These are phyloP conservation scores for Suillus discolor DNA, from an alignment of 768 basidiomycete genomes.

Conservation along the genomic window DNA sequence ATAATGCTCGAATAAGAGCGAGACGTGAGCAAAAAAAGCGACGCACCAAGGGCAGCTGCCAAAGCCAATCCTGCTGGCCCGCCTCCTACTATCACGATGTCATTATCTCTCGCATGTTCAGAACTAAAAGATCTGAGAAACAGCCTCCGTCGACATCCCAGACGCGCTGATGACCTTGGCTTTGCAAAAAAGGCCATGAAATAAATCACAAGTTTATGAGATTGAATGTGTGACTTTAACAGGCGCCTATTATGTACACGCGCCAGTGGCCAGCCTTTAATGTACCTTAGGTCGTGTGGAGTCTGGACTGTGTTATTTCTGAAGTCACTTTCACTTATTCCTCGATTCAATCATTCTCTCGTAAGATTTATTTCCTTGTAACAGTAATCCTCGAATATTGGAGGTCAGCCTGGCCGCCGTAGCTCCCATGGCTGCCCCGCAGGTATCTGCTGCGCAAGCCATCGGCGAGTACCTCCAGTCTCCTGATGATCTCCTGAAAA, in stretches of 20 bases:
- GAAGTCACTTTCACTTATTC: not conserved
- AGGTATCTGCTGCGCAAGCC: conserved; percentile 80
- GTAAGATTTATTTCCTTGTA: not conserved
- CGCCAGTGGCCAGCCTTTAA: no score
- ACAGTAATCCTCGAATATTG: not conserved
- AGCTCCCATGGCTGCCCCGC: conserved; percentile 37
- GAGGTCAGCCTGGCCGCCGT: not conserved
- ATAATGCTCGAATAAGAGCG: not conserved
- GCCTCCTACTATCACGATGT: conserved; percentile 93
- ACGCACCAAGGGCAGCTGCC: conserved; percentile 81
- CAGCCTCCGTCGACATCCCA: conserved; percentile 11
- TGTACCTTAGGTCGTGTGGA: no score
- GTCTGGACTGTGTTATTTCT: not conserved
- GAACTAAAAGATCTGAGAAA: conserved; percentile 21
- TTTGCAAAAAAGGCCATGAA: conserved; percentile 14
- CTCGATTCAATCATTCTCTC: not conserved
- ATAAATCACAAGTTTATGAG: not conserved
- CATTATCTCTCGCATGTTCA: conserved; percentile 52
- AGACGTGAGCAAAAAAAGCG: not conserved
- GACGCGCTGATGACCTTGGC: conserved; percentile 12
- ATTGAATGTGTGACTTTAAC: not conserved
- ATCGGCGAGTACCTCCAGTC: conserved; percentile 90
- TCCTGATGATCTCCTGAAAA: conserved; percentile 90
- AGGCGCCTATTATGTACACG: not conserved
- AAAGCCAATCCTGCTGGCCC: conserved; percentile 91